A percentile compares a stretch with the other conserved stretches of the same genome.
phyloP scores from a whole-genome alignment of 495 filamentous ascomycete species.

The Aspergillus sclerotioniger region DNA sequence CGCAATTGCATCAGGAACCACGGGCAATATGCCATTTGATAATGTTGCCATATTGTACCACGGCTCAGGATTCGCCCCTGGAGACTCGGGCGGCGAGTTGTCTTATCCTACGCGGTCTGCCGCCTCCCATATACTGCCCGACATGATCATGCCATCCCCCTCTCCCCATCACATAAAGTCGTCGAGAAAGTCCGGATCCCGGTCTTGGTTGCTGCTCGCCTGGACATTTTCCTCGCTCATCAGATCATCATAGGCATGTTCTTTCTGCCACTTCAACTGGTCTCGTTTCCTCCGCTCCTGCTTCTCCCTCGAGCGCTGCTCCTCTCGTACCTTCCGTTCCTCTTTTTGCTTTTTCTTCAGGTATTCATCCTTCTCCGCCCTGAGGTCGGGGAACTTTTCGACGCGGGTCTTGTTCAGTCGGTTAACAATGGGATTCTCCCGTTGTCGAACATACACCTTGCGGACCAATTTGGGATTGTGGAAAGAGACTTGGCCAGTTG shows the following conservation, averaged over 20 bases:
- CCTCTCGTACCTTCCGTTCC: slow-evolving; percentile 65
- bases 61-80: too few relatives aligned
- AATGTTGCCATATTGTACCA: too few relatives aligned
- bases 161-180: slow-evolving; percentile 52
- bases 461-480: slow-evolving; percentile 85
- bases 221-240: slow-evolving; percentile 44
- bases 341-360: slow-evolving; percentile 63
- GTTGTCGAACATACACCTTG: slow-evolving; percentile 67
- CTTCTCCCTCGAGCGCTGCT: slow-evolving; percentile 78
- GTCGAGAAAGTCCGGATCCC: slow-evolving; percentile 47
- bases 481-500: slow-evolving; percentile 90
- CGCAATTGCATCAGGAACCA: neutral
- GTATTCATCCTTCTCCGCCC: slow-evolving; percentile 72
- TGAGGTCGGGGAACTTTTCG: slow-evolving; percentile 80
- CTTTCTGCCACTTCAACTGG: slow-evolving; percentile 89
- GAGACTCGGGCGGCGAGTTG: neutral
- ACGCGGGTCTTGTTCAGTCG: slow-evolving; percentile 92
- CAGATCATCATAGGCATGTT: slow-evolving; percentile 89
- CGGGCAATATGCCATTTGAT: too few relatives aligned
- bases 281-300: slow-evolving; percentile 71
- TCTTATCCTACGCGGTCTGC: neutral
- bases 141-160: neutral
- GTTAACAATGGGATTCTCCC: slow-evolving; percentile 90
- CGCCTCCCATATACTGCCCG: neutral
- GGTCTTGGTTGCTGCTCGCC: slow-evolving; percentile 51